A percentile compares a stretch with the other conserved stretches of the same genome.
Conservation (phyloP, 345 rosid species). For the Pseudoturritis turrita region DNA sequence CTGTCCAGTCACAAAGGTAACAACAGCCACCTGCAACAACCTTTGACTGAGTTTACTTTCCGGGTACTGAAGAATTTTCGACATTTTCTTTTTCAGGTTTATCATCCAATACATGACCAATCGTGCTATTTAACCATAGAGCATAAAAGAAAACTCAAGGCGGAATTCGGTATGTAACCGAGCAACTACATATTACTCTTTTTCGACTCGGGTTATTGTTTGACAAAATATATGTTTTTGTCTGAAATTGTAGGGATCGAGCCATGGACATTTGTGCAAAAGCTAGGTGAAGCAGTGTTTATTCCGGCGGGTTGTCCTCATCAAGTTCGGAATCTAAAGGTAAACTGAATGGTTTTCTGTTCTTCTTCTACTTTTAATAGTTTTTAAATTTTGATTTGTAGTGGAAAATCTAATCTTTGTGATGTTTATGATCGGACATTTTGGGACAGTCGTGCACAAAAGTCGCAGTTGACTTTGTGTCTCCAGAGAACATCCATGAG, state of each 20-base stretch:
- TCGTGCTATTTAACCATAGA: slow-evolving; percentile 58
- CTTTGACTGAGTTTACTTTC: not conserved
- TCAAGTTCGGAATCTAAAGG: slow-evolving; percentile 96
- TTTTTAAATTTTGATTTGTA: not conserved
- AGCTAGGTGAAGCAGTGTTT: slow-evolving; percentile 83
- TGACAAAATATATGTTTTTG: not conserved
- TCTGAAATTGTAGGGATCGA: slow-evolving; percentile 52
- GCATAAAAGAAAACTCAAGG: slow-evolving; percentile 73
- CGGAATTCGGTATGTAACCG: slow-evolving; percentile 53
- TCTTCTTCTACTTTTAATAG: not conserved
- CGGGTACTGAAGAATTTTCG: not conserved
- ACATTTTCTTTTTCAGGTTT: slow-evolving; percentile 37
- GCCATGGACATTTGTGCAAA: slow-evolving; percentile 89
- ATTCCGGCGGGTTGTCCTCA: slow-evolving; percentile 98
- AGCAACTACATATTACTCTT: not conserved
- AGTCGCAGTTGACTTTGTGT: slow-evolving; percentile 89
- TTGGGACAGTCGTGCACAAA: slow-evolving; percentile 76
- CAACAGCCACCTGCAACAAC: not conserved
- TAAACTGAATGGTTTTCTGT: slow-evolving; percentile 9
- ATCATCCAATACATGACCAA: slow-evolving; percentile 87
- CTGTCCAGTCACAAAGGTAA: slow-evolving; percentile 58
- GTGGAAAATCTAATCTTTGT: not conserved
- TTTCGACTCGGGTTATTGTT: not conserved
- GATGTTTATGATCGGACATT: not conserved
- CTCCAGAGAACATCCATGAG: slow-evolving; percentile 71